Base-by-base conservation (phyloP, 1,284 basidiomycete species). In the Exobasidium cylindrosporum region DNA sequence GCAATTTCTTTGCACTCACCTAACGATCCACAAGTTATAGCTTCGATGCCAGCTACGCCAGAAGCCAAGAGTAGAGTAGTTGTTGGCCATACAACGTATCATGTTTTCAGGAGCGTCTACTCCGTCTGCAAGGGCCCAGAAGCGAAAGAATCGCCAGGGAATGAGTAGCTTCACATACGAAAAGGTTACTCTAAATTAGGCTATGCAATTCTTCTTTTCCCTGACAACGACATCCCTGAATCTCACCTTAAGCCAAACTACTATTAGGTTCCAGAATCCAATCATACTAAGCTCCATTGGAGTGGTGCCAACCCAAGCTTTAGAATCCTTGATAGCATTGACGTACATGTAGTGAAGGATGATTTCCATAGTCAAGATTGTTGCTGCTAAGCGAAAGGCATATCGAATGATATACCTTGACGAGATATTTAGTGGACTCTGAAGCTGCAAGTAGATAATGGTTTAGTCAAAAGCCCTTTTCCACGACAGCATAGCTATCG, bases 51-150 rank as follows among this genome's bases (percentile, higher is more conserved):
- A 98, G 64, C 87, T 88, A 65, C 94, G 83, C 95, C 95, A 98
- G 81, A 98, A 98, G 0, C 92, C 93, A 1, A 89, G 81, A 0
- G 88, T 87, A 0, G 93, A 97, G 77, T 97, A 97, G 81, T 97
- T 98, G 82, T 98, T 98, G n/a, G 88, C 90, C 86, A 97, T 90
- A 78, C 96, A 97, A 14, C 96, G 86, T 4, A 99, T 86, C 96
- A 98, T 97, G 80, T 99, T 99, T 81, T 99, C 96, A 0, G 93
- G 96, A 0, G 93, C 88, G 72, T 97, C 92, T 31, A 97, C 85
- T 0, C 91, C 91, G 78, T 94, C 92, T 13, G 87, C 78, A 35
- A 98, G 83, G 0, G 94, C 89, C 94, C 95, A 98, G 2, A 97
- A 82, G 1, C 96, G 88, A 83, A 98, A 98, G 83, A 96, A 95